Base-by-base conservation (phyloP, 2,329 filamentous ascomycete species). In the Orbilia javanica region DNA sequence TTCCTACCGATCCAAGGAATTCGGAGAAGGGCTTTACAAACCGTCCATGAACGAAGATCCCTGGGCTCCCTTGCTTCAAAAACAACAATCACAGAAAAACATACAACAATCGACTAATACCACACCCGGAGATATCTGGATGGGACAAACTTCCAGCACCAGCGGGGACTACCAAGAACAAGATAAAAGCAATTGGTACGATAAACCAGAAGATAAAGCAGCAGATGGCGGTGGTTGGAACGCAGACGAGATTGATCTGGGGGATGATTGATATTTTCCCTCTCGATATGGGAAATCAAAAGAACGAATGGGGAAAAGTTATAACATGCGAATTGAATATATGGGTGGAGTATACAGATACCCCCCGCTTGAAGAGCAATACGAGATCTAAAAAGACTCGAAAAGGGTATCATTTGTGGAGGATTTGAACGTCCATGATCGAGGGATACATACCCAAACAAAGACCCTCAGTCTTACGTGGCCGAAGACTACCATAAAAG, bases 21-120 rank as follows among this genome's bases (percentile, higher is more conserved):
- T 78, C 36, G 74, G 74, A 6, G 67, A 78, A 27, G 74, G 74
- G 0, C 63, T 78, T 1, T 78, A 78, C 53, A 78, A 78, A 34
- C 67, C 60, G 0, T 78, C 74, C 3, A 78, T 78, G 74, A 64
- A 63, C 36, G 62, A 78, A 25, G 63, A 78, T 46, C 74, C 74
- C 4, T 78, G 74, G 74, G 18, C 22, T 29, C 4, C n/a, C 5
- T 39, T 57, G 6, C 4, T 20, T 20, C 27, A 36, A 7, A 55
- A 36, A 10, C 13, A 39, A 39, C 8, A 39, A 39, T 15, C n/a
- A 53, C 25, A 27, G 13, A 36, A 36, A n/a, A 2, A 11, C n/a
- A 4, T 1, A 11, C 20, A 27, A 10, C 22, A 13, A 27, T 18
- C 46, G 27, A 27, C 10, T 4, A 7, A 6, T 18, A 44, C 42